These are phyloP conservation scores for Thecaphora thlaspeos DNA, from an alignment of 1,284 basidiomycete genomes.

Conservation along the genomic window DNA sequence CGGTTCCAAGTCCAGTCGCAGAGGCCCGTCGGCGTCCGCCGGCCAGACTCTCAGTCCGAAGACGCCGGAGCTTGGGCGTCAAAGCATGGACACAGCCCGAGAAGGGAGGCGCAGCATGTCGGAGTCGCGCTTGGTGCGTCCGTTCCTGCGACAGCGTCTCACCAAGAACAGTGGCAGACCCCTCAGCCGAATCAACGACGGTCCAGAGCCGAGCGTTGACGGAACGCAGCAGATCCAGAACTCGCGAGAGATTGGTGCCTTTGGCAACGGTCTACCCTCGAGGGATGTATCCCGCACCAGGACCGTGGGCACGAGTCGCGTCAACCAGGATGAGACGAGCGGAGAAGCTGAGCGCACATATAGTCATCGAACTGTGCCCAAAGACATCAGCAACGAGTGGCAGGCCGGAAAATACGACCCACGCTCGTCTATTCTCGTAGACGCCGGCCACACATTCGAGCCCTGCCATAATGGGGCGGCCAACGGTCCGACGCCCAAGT, in stretches of 20 bases:
- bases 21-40: background rate
- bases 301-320: too few relatives aligned
- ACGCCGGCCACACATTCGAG: too few relatives aligned
- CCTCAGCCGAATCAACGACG: conserved; percentile 19
- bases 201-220: conserved; percentile 3
- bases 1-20: background rate
- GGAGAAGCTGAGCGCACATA: too few relatives aligned
- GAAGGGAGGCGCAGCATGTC: conserved; percentile 25
- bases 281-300: too few relatives aligned
- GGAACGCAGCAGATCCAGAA: too few relatives aligned
- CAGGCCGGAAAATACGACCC: background rate
- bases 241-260: too few relatives aligned
- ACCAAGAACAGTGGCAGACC: conserved; percentile 3
- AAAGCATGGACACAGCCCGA: background rate
- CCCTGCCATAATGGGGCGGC: background rate
- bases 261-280: too few relatives aligned
- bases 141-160: conserved; percentile 17
- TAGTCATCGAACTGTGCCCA: too few relatives aligned
- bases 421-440: too few relatives aligned
- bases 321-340: too few relatives aligned
- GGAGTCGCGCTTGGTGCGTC: conserved; percentile 27
- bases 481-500: background rate
- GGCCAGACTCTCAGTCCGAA: too few relatives aligned
- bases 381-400: background rate
- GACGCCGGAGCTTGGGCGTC: background rate